Base-by-base conservation (phyloP, 176 grass and related monocot species). In the Musa schizocarpa region DNA sequence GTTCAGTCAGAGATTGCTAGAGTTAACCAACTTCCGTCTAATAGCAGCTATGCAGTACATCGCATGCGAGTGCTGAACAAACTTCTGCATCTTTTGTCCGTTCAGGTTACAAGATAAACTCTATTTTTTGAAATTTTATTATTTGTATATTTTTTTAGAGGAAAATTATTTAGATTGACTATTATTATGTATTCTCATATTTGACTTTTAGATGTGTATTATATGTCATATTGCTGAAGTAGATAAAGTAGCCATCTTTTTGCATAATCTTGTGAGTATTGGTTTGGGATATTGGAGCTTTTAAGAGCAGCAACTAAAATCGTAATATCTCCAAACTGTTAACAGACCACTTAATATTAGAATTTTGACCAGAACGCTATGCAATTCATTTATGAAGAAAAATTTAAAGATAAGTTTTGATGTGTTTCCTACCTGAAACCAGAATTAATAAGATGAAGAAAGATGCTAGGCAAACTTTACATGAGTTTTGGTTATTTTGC, bases 41-140 rank as follows among this genome's bases (percentile, higher is more conserved):
- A 87, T 77, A 97, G 90, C 76, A 86, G 76, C 27, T 97, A 93
- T 17, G 90, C 86, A 0, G 83, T 92, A 49, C 90, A 97, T 71
- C 93, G 93, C 54, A 86, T 88, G 57, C 85, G 87, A 50, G 90
- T 97, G 54, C 82, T 97, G 69, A 97, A 80, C 79, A 97, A 97
- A 85, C 83, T 97, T 70, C 88, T 83, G 2, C 77, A 90, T 71
- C 86, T 97, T 48, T 17, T 97, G 26, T 92, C 87, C 17, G 79
- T 90, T 68, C 84, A 90, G 83, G 92, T 91, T 56, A 84, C 51
- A 3, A 27, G 59, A 13, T 11, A 17, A 0, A 80, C 66, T 74
- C 13, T 43, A n/a, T 9, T 68, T 74, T 65, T 68, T 23, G 69
- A 10, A 21, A 50, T 13, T 26, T 17, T 52, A 2, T 70, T 52